Evolutionary conservation across 2,329 filamentous ascomycete species (phyloP), one percentile per base, ranked within the genome.

Genomic region (Epichloe hybrida): DNA sequence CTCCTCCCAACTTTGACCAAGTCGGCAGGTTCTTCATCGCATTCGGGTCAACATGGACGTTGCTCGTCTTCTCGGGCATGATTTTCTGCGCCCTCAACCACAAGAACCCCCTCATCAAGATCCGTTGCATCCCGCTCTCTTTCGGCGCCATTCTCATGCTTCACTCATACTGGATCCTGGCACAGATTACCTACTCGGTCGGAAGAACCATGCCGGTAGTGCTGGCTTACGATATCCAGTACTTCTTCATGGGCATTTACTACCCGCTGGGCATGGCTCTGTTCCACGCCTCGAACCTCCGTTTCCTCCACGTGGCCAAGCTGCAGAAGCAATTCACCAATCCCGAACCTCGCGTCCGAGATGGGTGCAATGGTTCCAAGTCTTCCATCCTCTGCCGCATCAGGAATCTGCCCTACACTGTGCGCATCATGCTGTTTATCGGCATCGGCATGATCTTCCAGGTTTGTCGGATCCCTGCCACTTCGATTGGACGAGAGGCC

Each of bases 221-320:
- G 1, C 48, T 62, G 13, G 66, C 75, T 1, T 79, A 76, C 52
- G 66, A 71, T 35, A 61, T 71, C 3, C 75, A 82, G 60, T 84
- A 73, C 60, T 84, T 79, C 75, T 70, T 81, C 59, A 84, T 84
- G 81, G 74, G 76, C 48, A 73, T 79, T 43, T 80, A 77, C 59
- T 66, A 84, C 6, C 81, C 81, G 6, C 72, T 79, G 46, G 80
- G 81, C 34, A 78, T 84, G 49, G 80, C 79, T n/a, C 67, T 84
- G 2, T 84, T 84, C 59, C 80, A 84, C 56, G 80, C 77, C 31
- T 77, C 77, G 50, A 81, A 83, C 61, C 72, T 69, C 53, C 76
- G 78, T 48, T 77, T 83, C 50, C 71, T 81, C 17, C 67, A 79
- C 51, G 66, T 81, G 46, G 77, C 77, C 50, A 72, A 70, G 55